A percentile compares a stretch with the other conserved stretches of the same genome.
phyloP scores from a whole-genome alignment of 225 moss, liverwort and hornwort genomes.

The Marchantia paleacea region DNA sequence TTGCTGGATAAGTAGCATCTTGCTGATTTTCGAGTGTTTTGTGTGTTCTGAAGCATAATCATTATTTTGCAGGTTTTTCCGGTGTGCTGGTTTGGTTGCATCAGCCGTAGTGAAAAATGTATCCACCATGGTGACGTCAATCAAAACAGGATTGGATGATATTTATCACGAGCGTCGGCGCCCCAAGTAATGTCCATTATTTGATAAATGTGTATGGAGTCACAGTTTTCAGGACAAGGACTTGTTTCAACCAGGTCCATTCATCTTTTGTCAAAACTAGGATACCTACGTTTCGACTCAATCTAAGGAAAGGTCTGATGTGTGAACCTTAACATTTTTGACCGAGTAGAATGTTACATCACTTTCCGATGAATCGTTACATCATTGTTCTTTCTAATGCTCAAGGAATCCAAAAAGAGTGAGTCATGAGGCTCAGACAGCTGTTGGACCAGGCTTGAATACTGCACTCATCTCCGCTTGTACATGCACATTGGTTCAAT shows the following conservation, averaged over 20 bases:
- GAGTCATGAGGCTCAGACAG: too few species aligned
- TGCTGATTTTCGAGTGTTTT: neutral
- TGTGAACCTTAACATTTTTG: neutral
- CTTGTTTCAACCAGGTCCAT: neutral
- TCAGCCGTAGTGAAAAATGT: slow-evolving; percentile 47
- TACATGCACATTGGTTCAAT: too few species aligned
- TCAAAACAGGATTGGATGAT: slow-evolving; percentile 48
- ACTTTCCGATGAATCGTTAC: neutral
- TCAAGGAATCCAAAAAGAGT: too few species aligned
- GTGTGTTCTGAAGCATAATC: neutral
- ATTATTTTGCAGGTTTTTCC: slow-evolving; percentile 35
- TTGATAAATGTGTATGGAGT: neutral
- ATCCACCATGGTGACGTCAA: slow-evolving; percentile 33
- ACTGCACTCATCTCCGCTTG: too few species aligned
- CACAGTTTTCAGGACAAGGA: neutral
- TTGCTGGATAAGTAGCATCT: neutral
- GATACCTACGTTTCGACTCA: neutral
- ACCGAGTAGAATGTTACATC: neutral
- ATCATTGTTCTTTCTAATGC: neutral
- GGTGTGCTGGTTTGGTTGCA: slow-evolving; percentile 50
- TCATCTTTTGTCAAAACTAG: neutral
- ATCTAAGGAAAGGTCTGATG: neutral
- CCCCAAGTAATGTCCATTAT: slow-evolving; percentile 31
- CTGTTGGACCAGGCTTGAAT: too few species aligned
- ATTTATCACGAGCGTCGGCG: slow-evolving; percentile 49